Conservation (phyloP, 140 eudicot genomes). For the Bidens hawaiensis region DNA sequence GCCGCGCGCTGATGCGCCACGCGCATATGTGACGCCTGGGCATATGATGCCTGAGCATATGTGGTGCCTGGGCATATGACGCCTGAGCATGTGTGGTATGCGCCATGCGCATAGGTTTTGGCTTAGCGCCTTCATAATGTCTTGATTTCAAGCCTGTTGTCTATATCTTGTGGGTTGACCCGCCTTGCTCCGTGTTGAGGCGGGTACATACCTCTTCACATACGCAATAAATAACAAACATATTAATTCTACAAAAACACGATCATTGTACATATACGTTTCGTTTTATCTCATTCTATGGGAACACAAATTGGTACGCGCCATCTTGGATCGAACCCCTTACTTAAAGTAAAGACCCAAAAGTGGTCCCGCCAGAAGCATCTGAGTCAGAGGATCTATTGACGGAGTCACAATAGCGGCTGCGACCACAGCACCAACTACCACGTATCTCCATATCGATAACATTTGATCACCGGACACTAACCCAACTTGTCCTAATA, state of each 20-base stretch:
- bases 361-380: conserved; percentile 87
- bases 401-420: conserved; percentile 85
- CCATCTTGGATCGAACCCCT: conserved; percentile 4
- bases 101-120: too few species aligned
- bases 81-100: too few species aligned
- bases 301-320: background rate
- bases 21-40: too few species aligned
- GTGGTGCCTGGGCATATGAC: too few species aligned
- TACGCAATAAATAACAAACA: background rate
- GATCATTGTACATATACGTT: background rate
- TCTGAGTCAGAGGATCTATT: conserved; percentile 78
- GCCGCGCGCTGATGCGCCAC: too few species aligned
- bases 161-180: too few species aligned
- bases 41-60: too few species aligned
- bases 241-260: conserved; percentile 20
- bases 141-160: too few species aligned
- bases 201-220: too few species aligned
- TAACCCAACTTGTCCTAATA: conserved; percentile 70
- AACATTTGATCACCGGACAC: conserved; percentile 78
- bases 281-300: background rate
- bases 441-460: conserved; percentile 83
- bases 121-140: too few species aligned
- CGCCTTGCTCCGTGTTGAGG: too few species aligned
- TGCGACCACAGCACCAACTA: conserved; percentile 76
- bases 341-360: conserved; percentile 72